A percentile compares a stretch with the other conserved stretches of the same genome.
Evolutionary conservation across 2,329 filamentous ascomycete genomes (phyloP).

Genomic region (Ophiocordyceps camponoti-rufipedis): DNA sequence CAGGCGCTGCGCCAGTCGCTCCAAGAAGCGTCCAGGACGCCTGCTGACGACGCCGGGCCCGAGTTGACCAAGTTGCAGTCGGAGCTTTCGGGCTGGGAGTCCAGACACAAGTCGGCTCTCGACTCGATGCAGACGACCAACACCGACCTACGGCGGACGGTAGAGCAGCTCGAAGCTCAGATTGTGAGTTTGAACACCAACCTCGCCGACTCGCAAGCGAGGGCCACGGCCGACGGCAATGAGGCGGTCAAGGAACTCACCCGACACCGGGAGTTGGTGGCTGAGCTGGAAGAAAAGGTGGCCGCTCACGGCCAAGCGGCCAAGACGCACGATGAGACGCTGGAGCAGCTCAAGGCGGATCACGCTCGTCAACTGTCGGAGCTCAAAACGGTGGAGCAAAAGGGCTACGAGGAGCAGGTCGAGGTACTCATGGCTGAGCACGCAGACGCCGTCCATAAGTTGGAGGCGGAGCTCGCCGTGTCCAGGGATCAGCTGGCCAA

Average conservation of each 20-base stretch:
- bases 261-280: conserved; percentile 27
- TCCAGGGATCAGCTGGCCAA: conserved; percentile 49
- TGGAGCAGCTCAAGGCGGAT: conserved; percentile 28
- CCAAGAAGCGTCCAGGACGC: conserved; percentile 10
- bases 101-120: conserved; percentile 54
- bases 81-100: conserved; percentile 59
- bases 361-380: conserved; percentile 32
- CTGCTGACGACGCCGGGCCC: conserved; percentile 12
- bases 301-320: conserved; percentile 39
- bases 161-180: conserved; percentile 52
- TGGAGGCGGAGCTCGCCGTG: conserved; percentile 45
- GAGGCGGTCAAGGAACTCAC: conserved; percentile 26
- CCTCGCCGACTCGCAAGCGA: conserved; percentile 23
- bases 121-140: conserved; percentile 57
- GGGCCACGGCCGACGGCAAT: conserved; percentile 17
- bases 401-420: conserved; percentile 38
- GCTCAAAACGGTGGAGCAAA: conserved; percentile 28
- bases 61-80: conserved; percentile 46
- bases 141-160: conserved; percentile 50
- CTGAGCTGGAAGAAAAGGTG: conserved; percentile 39
- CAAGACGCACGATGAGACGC: conserved; percentile 31
- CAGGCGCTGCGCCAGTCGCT: conserved; percentile 44
- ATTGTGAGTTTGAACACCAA: conserved; percentile 34
- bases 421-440: conserved; percentile 42
- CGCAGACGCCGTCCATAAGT: conserved; percentile 30